Evolutionary conservation across 179 eudicot genomes (phyloP).

Genomic region (Sideroxylon spinosum): DNA sequence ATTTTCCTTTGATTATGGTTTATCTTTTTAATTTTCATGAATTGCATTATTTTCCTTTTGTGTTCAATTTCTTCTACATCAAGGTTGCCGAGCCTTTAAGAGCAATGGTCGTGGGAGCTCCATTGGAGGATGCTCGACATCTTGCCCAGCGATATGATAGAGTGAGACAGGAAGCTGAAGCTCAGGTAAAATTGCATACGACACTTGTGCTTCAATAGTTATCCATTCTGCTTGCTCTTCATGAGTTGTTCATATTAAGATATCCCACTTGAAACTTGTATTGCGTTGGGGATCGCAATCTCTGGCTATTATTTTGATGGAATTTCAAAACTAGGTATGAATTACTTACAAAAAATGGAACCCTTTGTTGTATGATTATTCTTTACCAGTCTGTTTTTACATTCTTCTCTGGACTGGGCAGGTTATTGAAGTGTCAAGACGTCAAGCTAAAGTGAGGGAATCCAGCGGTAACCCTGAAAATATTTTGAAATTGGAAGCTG

Average conservation of each 20-base stretch:
- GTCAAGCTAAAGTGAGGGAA: constrained; percentile 77
- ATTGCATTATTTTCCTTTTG: not conserved
- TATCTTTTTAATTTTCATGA: not conserved
- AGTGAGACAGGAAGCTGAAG: constrained; percentile 84
- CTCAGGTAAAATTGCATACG: constrained; percentile 49
- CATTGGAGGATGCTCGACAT: constrained; percentile 86
- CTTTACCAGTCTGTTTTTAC: constrained; percentile 18
- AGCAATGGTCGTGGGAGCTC: constrained; percentile 86
- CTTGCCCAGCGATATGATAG: constrained; percentile 83
- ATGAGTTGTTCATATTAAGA: not conserved
- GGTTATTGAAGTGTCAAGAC: constrained; percentile 85
- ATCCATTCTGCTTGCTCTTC: not conserved
- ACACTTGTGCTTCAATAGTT: not conserved
- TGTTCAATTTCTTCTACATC: not conserved
- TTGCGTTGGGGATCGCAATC: not conserved
- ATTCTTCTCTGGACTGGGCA: constrained; percentile 28
- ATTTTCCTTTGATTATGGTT: not conserved
- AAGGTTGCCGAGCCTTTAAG: constrained; percentile 79
- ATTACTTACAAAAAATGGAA: not conserved
- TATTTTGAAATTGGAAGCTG: constrained; percentile 66
- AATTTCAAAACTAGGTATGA: not conserved
- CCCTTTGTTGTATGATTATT: not conserved
- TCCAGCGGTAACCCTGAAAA: constrained; percentile 60
- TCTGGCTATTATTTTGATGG: not conserved
- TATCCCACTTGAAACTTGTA: not conserved